Conservation (phyloP, 1,284 basidiomycete species). For the Trichosporon ovoides region DNA sequence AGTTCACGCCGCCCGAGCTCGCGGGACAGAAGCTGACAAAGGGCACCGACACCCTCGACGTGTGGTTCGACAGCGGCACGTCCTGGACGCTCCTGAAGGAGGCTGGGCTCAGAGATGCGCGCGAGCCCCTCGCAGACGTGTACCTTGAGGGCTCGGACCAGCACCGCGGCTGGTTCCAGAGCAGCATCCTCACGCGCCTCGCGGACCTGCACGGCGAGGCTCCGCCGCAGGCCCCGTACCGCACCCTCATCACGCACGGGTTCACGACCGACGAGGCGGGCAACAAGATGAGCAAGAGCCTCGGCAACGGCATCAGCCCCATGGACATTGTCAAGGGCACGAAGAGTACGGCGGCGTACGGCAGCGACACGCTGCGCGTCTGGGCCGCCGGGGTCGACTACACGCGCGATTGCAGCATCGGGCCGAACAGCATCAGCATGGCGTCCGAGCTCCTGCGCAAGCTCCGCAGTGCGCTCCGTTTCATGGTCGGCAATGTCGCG, state of each 20-base stretch:
- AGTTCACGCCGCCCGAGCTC: constrained; percentile 67
- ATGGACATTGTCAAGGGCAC: constrained; percentile 73
- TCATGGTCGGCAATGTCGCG: constrained; percentile 75
- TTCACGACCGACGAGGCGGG: constrained; percentile 90
- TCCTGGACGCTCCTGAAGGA: constrained; percentile 77
- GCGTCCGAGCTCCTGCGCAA: constrained; percentile 75
- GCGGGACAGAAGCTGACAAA: constrained; percentile 58
- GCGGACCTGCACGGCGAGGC: constrained; percentile 22
- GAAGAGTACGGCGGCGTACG: constrained; percentile 70
- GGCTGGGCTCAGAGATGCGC: constrained; percentile 24
- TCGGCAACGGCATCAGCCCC: constrained; percentile 88
- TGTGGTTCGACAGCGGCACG: constrained; percentile 98
- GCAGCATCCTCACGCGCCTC: constrained; percentile 79
- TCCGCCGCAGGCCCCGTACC: constrained; percentile 58
- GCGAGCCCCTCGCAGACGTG: constrained; percentile 66
- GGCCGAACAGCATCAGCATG: constrained; percentile 70
- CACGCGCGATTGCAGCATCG: constrained; percentile 80
- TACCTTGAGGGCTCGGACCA: constrained; percentile 96
- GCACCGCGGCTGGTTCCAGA: constrained; percentile 99
- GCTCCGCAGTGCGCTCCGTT: constrained; percentile 83
- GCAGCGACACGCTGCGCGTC: constrained; percentile 78
- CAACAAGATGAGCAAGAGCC: constrained; percentile 97
- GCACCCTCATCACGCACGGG: constrained; percentile 85
- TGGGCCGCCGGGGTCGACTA: constrained; percentile 94
- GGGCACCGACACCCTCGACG: constrained; percentile 93